Evolutionary conservation across 176 grass and related monocot genomes (phyloP).

Genomic region (Coix lacrymajobi): DNA sequence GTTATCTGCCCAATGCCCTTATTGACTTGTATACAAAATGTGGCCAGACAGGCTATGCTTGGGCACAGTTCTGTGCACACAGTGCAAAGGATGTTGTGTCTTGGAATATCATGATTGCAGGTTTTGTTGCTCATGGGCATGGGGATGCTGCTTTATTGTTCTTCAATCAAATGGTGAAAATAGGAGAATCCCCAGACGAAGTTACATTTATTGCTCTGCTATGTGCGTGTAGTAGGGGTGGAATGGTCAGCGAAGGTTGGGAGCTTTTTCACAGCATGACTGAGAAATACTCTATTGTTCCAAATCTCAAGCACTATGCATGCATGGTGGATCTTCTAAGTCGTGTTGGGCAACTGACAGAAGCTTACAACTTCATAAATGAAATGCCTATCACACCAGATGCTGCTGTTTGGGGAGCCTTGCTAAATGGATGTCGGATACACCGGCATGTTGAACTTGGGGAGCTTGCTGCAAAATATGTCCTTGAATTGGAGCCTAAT

Average conservation of each 20-base stretch:
- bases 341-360: slow-evolving; percentile 58
- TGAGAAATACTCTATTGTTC: slow-evolving; percentile 59
- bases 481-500: slow-evolving; percentile 73
- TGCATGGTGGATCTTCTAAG: slow-evolving; percentile 95
- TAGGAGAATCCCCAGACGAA: slow-evolving; percentile 73
- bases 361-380: slow-evolving; percentile 72
- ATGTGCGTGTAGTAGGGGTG: slow-evolving; percentile 76
- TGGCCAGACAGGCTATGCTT: slow-evolving; percentile 72
- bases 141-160: slow-evolving; percentile 53
- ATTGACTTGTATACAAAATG: slow-evolving; percentile 88
- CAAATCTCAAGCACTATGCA: slow-evolving; percentile 90
- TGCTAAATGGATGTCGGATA: slow-evolving; percentile 88
- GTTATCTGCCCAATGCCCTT: slow-evolving; percentile 76
- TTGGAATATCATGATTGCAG: slow-evolving; percentile 87
- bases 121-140: slow-evolving; percentile 60
- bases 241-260: slow-evolving; percentile 79
- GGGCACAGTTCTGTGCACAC: slow-evolving; percentile 58
- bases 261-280: slow-evolving; percentile 68
- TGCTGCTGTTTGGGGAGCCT: slow-evolving; percentile 78
- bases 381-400: slow-evolving; percentile 74
- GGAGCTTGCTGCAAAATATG: slow-evolving; percentile 67
- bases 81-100: slow-evolving; percentile 73
- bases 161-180: slow-evolving; percentile 63
- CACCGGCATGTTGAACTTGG: slow-evolving; percentile 72
- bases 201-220: slow-evolving; percentile 76